phyloP scores from a whole-genome alignment of 78 protist genomes.

The Bigelowiella natans region DNA sequence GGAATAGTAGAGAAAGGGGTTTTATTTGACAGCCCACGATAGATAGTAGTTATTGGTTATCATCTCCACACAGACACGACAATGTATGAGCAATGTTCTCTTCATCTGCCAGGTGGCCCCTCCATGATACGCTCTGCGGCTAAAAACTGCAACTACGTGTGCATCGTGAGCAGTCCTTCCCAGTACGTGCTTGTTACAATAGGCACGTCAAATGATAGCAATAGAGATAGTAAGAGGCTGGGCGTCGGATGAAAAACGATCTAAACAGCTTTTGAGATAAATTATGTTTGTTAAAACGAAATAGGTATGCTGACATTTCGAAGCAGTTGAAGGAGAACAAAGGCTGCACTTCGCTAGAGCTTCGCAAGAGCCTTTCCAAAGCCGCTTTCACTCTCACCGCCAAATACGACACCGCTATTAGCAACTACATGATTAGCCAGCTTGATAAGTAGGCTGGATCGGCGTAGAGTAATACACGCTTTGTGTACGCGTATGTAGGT shows the following conservation, averaged over 20 bases:
- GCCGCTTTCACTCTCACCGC: slow-evolving; percentile 37
- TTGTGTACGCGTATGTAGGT: too few relatives aligned
- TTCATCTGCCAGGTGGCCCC: slow-evolving; percentile 32
- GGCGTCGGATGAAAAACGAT: background rate
- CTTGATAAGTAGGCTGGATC: too few relatives aligned
- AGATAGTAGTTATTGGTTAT: background rate
- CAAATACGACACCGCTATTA: slow-evolving; percentile 24
- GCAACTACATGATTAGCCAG: slow-evolving; percentile 18
- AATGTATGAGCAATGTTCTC: background rate
- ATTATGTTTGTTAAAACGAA: background rate
- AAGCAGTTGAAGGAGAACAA: background rate
- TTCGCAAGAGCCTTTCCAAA: slow-evolving; percentile 1
- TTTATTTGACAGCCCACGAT: background rate
- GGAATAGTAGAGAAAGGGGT: too few relatives aligned
- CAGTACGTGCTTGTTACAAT: too few relatives aligned
- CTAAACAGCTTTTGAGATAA: background rate
- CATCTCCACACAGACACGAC: background rate
- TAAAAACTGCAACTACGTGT: slow-evolving; percentile 28
- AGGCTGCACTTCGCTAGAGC: slow-evolving; percentile 1
- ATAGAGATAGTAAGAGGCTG: background rate
- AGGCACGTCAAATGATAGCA: background rate
- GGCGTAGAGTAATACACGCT: too few relatives aligned
- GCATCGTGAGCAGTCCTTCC: slow-evolving; percentile 4
- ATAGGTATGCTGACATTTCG: background rate
- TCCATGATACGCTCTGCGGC: slow-evolving; percentile 40